Conservation (phyloP, 805 yeast genomes). For the Myxozyma monticola region DNA sequence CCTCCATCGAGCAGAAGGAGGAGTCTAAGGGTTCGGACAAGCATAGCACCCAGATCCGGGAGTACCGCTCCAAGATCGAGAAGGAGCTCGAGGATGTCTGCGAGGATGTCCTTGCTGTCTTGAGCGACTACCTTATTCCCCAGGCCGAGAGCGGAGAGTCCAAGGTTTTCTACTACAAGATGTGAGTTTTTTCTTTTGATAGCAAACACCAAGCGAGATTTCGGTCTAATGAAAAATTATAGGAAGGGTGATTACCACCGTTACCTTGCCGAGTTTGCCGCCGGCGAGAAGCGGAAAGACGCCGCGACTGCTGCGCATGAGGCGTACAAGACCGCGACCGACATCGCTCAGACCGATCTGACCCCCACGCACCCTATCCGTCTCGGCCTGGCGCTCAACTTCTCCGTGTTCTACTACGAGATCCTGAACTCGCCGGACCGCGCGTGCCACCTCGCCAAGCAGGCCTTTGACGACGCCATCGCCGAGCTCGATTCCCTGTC, state of each 20-base stretch:
- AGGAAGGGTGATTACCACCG: conserved; percentile 97
- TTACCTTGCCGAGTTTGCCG: conserved; percentile 96
- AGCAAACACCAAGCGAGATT: neutral
- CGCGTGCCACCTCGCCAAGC: conserved; percentile 94
- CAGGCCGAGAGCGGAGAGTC: conserved; percentile 97
- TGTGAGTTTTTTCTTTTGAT: conserved; percentile 44
- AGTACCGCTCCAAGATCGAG: conserved; percentile 95
- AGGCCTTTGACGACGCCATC: conserved; percentile 93
- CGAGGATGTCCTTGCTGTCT: conserved; percentile 86
- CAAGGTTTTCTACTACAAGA: conserved; percentile 96
- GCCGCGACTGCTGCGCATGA: conserved; percentile 94
- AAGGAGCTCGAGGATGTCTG: conserved; percentile 91
- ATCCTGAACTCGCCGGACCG: conserved; percentile 91
- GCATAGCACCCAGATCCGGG: conserved; percentile 88
- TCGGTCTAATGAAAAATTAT: neutral
- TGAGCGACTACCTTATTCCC: conserved; percentile 87
- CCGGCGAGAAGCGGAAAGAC: conserved; percentile 87
- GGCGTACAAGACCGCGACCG: conserved; percentile 95
- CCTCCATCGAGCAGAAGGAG: conserved; percentile 98
- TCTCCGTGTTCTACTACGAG: conserved; percentile 91
- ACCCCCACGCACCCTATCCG: conserved; percentile 99
- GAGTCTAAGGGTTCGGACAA: conserved; percentile 89
- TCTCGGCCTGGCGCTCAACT: conserved; percentile 91
- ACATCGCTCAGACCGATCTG: conserved; percentile 95
- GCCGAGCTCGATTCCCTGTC: conserved; percentile 91